Base-by-base conservation (phyloP, 2,329 filamentous ascomycete genomes). In the Aspergillus fumigatiaffinis region DNA sequence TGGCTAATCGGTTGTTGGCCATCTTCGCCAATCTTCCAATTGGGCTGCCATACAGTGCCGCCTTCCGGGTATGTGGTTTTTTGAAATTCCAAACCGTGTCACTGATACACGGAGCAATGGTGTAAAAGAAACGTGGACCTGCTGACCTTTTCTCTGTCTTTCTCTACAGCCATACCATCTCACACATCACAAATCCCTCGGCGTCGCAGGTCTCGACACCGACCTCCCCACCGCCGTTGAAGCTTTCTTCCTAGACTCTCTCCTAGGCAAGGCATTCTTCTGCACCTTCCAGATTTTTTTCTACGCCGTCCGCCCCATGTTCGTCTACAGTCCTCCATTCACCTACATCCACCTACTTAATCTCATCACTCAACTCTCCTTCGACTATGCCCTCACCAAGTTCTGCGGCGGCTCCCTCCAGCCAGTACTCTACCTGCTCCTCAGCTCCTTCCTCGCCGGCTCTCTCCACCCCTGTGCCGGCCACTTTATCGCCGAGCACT, bases 281-380 rank as follows among this genome's bases (percentile, higher is more conserved):
- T 93, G 90, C 79, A 99, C 94, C 65, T 99, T 97, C 80, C 94
- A 99, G 78, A 97, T 99, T 75, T 84, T 99, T 73, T 99, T 99
- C 84, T 99, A 99, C 80, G 94, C 94, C 68, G 77, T 99, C 52
- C 90, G 94, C 17, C 94, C 94, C 60, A 96, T 97, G 89, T 87
- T 92, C 77, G 84, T 99, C 66, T 96, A 96, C 83, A 85, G 86
- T 67, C 83, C 97, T 4, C 91, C 93, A 41, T 85, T 97, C 73
- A 97, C 93, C 53, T 83, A 83, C 70, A 86, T 97, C 57, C 92
- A 97, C 76, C 82, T 86, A 57, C 77, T 92, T 77, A 99, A 99
- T 77, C 82, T 99, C 53, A 73, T 79, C 59, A 83, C 85, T 3
- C 93, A 99, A 77, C 68, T 93, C 52, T 68, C 77, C 62, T 96